Evolutionary conservation across 2,329 filamentous ascomycete species (phyloP), one percentile per base, ranked within the genome.

Genomic region (Fusarium palustre): DNA sequence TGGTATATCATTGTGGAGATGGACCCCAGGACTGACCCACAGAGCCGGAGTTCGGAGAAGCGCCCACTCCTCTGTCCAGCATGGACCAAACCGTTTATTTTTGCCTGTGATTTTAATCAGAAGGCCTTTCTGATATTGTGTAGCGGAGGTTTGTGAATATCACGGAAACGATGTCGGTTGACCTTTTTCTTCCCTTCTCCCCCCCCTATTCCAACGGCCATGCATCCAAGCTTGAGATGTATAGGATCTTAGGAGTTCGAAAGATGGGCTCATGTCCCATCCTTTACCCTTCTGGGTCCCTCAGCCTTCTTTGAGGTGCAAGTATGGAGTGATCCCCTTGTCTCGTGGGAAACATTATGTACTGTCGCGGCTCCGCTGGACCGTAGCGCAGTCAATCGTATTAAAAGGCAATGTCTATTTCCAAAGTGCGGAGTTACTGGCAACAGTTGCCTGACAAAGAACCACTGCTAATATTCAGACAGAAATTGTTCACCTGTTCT

Each of bases 21-120:
- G 39, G 56, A 59, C 59, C 54, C 64, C 61, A 61, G 47, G 59
- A 68, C 64, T 63, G 64, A 67, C 66, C 71, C 71, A 59, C 67
- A 54, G 52, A 62, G 55, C 71, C 71, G 71, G 71, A 71, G 62
- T 69, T 74, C 71, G 71, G 71, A 68, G 69, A 50, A 61, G 55
- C 61, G 53, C 54, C 53, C 53, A 68, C 64, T 68, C 54, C 57
- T 69, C 42, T 42, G 59, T 69, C 47, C 47, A 67, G 54, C 43
- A 69, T 41, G 46, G 48, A 11, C 66, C 43, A 68, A 15, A 38
- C 55, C 55, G 49, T 57, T 70, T 49, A 52, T 65, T 61, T 65
- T 61, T 60, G 50, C 58, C 45, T 42, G 48, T 15, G 47, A 36
- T 22, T 46, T 64, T 55, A 39, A 58, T 42, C 55, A 61, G 22